Evolutionary conservation across 2,329 filamentous ascomycete genomes (phyloP).

Genomic region (Aspergillus neoniger): DNA sequence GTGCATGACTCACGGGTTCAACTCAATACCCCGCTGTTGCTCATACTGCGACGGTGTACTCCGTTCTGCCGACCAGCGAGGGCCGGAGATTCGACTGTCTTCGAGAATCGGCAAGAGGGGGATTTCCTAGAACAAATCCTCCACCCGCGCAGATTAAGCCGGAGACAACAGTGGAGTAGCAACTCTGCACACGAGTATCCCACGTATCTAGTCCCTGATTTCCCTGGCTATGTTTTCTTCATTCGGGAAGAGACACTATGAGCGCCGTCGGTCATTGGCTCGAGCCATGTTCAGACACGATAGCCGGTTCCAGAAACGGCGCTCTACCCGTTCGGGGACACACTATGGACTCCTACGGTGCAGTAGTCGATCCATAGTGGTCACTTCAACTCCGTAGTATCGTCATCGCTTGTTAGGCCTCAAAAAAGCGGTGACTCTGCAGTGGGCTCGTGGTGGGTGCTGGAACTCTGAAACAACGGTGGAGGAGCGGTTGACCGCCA

Average conservation of each 20-base stretch:
- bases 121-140: background rate
- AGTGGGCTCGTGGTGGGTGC: slow-evolving; percentile 9
- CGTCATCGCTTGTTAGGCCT: background rate
- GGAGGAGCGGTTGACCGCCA: slow-evolving; percentile 7
- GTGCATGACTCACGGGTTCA: background rate
- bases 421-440: slow-evolving; percentile 12
- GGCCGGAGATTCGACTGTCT: background rate
- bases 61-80: background rate
- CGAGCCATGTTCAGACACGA: background rate
- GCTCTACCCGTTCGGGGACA: slow-evolving; percentile 3
- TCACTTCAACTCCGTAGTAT: background rate
- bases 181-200: slow-evolving; percentile 3
- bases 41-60: background rate
- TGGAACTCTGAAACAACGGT: slow-evolving; percentile 11
- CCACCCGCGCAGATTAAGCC: background rate
- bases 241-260: background rate
- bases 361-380: slow-evolving; percentile 5
- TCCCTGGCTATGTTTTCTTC: background rate
- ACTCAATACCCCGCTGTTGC: background rate
- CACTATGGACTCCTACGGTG: slow-evolving; percentile 2
- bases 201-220: slow-evolving; percentile 1
- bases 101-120: background rate
- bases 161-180: background rate
- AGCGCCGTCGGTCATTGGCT: background rate
- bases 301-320: background rate